Conservation (phyloP, 768 basidiomycete species). For the Leccinellum rugosiceps region DNA sequence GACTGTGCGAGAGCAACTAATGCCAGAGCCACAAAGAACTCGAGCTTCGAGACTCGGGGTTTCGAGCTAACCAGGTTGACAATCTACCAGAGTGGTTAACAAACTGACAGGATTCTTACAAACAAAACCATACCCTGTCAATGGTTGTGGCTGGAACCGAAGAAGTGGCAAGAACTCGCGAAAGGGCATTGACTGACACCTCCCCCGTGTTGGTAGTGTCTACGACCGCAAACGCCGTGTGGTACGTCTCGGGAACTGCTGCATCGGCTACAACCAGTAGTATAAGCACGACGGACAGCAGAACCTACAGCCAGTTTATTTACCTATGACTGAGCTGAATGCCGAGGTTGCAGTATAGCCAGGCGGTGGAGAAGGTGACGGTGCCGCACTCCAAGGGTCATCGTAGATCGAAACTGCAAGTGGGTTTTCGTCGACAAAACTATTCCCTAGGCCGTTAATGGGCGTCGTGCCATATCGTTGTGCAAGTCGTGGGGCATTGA, state of each 20-base stretch:
- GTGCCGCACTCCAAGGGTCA: constrained; percentile 78
- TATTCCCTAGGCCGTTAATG: constrained; percentile 59
- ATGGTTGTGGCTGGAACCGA: constrained; percentile 77
- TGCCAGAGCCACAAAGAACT: constrained; percentile 90
- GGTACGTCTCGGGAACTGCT: constrained; percentile 75
- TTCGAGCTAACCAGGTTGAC: constrained; percentile 84
- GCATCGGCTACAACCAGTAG: constrained; percentile 57
- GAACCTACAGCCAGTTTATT: constrained; percentile 31
- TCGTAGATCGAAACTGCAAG: constrained; percentile 72
- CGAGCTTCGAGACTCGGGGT: constrained; percentile 77
- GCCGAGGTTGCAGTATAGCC: constrained; percentile 48
- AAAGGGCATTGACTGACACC: constrained; percentile 78
- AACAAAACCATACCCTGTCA: constrained; percentile 55
- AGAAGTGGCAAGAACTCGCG: constrained; percentile 76
- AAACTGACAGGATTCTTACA: neutral
- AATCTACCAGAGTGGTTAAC: constrained; percentile 50
- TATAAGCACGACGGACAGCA: constrained; percentile 6
- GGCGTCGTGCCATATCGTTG: constrained; percentile 63
- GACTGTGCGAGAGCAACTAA: constrained; percentile 84
- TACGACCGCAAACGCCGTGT: constrained; percentile 66
- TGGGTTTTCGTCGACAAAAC: constrained; percentile 77
- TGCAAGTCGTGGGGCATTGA: constrained; percentile 76
- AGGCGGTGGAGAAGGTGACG: constrained; percentile 67
- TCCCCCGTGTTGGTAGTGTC: constrained; percentile 73
- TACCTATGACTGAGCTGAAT: constrained; percentile 72